phyloP scores from a whole-genome alignment of 768 basidiomycete species.

The Trametes gibbosa region DNA sequence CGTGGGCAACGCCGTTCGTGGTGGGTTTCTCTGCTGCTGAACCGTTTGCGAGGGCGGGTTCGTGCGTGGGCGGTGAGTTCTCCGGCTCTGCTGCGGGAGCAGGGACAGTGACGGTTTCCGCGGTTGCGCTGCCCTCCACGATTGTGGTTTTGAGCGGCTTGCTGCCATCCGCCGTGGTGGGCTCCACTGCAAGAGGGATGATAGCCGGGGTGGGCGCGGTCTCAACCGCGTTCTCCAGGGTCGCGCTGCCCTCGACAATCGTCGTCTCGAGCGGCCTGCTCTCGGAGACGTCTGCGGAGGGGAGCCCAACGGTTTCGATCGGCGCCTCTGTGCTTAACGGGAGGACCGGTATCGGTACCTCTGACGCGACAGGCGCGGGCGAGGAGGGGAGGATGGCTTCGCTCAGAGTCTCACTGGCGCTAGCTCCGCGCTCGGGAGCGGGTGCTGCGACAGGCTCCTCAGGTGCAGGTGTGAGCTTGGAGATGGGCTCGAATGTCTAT shows the following conservation, averaged over 20 bases:
- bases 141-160: conserved; percentile 2
- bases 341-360: conserved; percentile 22
- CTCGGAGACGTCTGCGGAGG: conserved; percentile 14
- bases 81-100: not conserved
- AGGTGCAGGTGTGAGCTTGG: not conserved
- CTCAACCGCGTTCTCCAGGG: conserved; percentile 5
- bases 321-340: conserved; percentile 15
- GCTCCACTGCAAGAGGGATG: not conserved
- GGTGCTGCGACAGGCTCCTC: conserved; percentile 14
- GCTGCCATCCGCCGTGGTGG: not conserved
- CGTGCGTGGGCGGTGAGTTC: conserved; percentile 11
- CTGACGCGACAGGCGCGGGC: conserved; percentile 12
- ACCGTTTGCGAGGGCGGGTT: conserved; percentile 1
- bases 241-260: conserved; percentile 21
- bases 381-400: conserved; percentile 14
- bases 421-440: conserved; percentile 5
- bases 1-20: conserved; percentile 6
- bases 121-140: conserved; percentile 6
- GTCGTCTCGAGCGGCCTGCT: conserved; percentile 19
- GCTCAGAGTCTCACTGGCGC: conserved; percentile 1
- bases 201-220: conserved; percentile 10
- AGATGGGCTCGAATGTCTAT: not conserved
- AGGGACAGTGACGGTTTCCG: conserved; percentile 10
- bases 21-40: conserved; percentile 15
- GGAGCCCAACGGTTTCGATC: not conserved